Percentiles rank a stretch among this genome's conserved stretches.
These are phyloP conservation scores for Plasmodium vivax DNA, from an alignment of 169 alveolate genomes.

Conservation along the genomic window DNA sequence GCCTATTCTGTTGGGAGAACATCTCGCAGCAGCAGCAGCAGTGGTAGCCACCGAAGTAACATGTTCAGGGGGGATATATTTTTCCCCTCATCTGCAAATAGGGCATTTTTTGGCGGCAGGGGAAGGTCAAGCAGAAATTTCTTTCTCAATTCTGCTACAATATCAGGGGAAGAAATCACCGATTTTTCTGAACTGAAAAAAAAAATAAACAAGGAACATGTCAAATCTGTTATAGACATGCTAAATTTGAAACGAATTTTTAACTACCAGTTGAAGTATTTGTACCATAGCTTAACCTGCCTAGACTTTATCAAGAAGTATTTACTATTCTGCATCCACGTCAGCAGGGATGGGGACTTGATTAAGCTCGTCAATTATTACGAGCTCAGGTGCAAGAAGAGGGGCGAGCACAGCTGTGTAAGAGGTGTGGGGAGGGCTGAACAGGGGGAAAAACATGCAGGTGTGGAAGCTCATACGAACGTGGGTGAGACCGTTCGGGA, in stretches of 20 bases:
- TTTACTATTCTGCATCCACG: constrained; percentile 25
- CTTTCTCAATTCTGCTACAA: background rate
- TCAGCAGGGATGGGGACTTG: constrained; percentile 25
- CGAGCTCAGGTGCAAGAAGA: background rate
- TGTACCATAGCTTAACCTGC: constrained; percentile 34
- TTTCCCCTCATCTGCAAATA: background rate
- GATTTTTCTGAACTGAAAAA: constrained; percentile 49
- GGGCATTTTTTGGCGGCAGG: background rate
- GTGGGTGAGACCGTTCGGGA: background rate
- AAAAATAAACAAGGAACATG: constrained; percentile 33
- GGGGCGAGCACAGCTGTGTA: background rate
- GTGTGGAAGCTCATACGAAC: background rate
- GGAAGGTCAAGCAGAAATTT: background rate
- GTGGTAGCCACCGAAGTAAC: background rate
- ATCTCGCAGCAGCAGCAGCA: background rate
- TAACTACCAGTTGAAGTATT: constrained; percentile 27
- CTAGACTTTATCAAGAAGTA: constrained; percentile 44
- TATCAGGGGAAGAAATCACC: background rate
- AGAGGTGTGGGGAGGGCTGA: background rate
- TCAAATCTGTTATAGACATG: constrained; percentile 6
- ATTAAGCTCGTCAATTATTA: constrained; percentile 17
- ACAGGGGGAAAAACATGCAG: background rate
- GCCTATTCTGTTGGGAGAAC: background rate
- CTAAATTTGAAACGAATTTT: constrained; percentile 34
- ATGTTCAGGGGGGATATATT: background rate